A percentile compares a stretch with the other conserved stretches of the same genome.
phyloP scores from a whole-genome alignment of 2,329 filamentous ascomycete species.

The Ophiocordyceps polyrhachis-furcata region DNA sequence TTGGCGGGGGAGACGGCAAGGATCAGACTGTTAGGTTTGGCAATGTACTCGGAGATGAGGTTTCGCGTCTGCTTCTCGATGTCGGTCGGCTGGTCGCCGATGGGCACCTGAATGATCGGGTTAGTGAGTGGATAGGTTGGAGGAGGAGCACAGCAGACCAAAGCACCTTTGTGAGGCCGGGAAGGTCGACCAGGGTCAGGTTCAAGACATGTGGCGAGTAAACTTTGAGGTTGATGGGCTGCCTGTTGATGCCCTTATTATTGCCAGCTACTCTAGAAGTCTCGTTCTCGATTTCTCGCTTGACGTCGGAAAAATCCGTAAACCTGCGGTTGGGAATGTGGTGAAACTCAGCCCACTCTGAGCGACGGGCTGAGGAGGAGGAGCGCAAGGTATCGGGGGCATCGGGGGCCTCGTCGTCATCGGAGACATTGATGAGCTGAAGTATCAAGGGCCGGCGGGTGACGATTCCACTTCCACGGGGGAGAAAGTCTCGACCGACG shows the following conservation, averaged over 20 bases:
- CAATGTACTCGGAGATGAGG: constrained; percentile 94
- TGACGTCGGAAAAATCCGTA: constrained; percentile 82
- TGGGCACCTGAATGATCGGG: constrained; percentile 48
- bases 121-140: constrained; percentile 3
- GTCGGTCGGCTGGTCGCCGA: constrained; percentile 90
- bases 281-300: constrained; percentile 92
- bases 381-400: constrained; percentile 57
- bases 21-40: constrained; percentile 96
- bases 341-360: constrained; percentile 87
- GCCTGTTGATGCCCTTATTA: constrained; percentile 96
- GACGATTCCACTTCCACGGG: constrained; percentile 90
- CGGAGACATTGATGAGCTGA: constrained; percentile 91
- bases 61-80: constrained; percentile 98
- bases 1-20: constrained; percentile 94
- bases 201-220: constrained; percentile 96
- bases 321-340: constrained; percentile 81
- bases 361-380: constrained; percentile 46
- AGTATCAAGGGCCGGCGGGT: constrained; percentile 87
- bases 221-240: constrained; percentile 96
- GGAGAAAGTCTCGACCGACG: constrained; percentile 90
- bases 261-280: constrained; percentile 79
- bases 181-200: constrained; percentile 86
- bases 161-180: constrained; percentile 76
- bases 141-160: not conserved
- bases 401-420: constrained; percentile 49